Base-by-base conservation (phyloP, 306 rosid genomes). In the Malus sylvestris region DNA sequence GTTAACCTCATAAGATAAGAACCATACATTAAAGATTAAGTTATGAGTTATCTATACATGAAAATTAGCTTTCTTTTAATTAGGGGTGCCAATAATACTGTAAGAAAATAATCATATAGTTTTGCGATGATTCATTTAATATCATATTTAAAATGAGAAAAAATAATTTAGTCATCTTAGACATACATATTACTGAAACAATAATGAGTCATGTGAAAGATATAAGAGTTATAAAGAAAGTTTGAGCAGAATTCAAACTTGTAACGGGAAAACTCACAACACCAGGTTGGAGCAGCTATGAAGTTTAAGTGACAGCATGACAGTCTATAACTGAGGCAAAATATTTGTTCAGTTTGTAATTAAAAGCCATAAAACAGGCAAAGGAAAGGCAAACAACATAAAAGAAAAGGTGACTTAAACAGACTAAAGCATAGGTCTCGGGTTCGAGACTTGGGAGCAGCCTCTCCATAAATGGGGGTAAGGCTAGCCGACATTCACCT, bases 151-250 rank as follows among this genome's bases (percentile, higher is more conserved):
- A 49, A 49, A 49, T 15, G 53, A 49, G 19, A 14, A 49, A 46
- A 49, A 49, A 49, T 14, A 49, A 49, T 4, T 49, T 49, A 49
- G 53, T 16, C 20, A 49, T 49, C 19, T 49, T 49, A 2, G 53
- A 1, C 53, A 16, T 49, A 15, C 53, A 15, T 49, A 49, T 18
- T 14, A 15, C 15, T 4, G 15, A 49, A 49, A 15, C 53, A 15
- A 67, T 16, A 79, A 77, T 29, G 53, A 76, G 84, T 68, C 66
- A 66, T 1, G 40, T 35, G 40, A 64, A 58, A 45, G 9, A n/a
- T 13, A 72, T 59, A 62, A 23, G 29, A 45, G 68, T 59, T 27
- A 5, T 35, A 55, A 58, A 58, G 3, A 23, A 59, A 78, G 25
- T 14, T 6, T 15, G 25, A 72, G 53, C 33, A 58, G 52, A 35